Evolutionary conservation across 2,329 filamentous ascomycete genomes (phyloP).

Genomic region (Acephala macrosclerotiorum): DNA sequence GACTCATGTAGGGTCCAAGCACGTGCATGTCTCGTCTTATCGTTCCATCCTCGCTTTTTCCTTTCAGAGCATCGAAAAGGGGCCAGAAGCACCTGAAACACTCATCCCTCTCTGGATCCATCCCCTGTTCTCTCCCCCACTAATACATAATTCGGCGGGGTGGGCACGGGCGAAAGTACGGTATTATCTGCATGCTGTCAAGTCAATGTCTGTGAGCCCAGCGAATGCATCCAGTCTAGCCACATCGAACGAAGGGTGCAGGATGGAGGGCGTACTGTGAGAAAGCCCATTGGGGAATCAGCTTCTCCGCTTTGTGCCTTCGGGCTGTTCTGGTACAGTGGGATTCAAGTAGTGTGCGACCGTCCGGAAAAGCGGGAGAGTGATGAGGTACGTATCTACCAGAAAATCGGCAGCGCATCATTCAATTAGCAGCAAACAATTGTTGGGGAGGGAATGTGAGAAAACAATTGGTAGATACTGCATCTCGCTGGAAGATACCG

Average conservation of each 20-base stretch:
- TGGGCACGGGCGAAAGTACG: constrained; percentile 7
- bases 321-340: background rate
- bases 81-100: constrained; percentile 2
- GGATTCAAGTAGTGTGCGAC: background rate
- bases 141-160: background rate
- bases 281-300: background rate
- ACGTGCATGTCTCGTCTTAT: background rate
- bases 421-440: background rate
- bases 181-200: background rate
- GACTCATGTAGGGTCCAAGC: too few relatives aligned
- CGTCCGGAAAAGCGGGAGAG: background rate
- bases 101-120: background rate
- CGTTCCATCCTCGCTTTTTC: too few relatives aligned
- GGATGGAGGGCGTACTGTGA: background rate
- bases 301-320: background rate
- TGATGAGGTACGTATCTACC: background rate
- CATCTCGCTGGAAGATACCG: background rate
- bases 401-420: background rate
- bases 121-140: background rate
- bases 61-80: too few relatives aligned
- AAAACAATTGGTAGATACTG: background rate
- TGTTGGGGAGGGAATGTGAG: background rate
- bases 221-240: background rate
- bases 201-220: background rate
- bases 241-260: background rate